Percentiles rank a stretch among this genome's conserved stretches.
Conservation (phyloP, 1,284 basidiomycete genomes). For the Naganishia albida region DNA sequence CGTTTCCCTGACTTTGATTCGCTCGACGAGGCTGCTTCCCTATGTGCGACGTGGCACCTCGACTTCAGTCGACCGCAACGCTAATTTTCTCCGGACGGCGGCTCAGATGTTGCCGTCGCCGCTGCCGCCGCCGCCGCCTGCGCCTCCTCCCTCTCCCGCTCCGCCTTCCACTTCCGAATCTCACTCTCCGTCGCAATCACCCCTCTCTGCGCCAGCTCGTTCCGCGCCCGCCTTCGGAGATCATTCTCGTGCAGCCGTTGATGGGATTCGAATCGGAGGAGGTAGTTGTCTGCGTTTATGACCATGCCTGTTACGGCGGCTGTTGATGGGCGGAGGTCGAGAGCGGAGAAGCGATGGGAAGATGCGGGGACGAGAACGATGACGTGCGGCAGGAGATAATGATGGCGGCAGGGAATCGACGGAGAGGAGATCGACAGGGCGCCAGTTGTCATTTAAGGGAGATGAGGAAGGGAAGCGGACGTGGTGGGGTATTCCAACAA, state of each 20-base stretch:
- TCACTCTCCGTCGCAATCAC: slow-evolving; percentile 78
- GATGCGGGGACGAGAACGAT: too few species aligned
- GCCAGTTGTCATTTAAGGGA: slow-evolving; percentile 59
- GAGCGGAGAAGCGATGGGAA: slow-evolving; percentile 3
- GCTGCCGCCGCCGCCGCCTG: slow-evolving; percentile 12
- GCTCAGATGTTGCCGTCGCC: background rate
- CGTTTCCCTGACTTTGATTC: too few species aligned
- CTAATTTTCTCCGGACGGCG: too few species aligned
- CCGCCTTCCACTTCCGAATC: slow-evolving; percentile 73
- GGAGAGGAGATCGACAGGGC: slow-evolving; percentile 36
- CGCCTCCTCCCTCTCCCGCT: slow-evolving; percentile 49
- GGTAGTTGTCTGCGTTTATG: slow-evolving; percentile 71
- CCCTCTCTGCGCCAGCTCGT: slow-evolving; percentile 71
- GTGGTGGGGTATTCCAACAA: too few species aligned
- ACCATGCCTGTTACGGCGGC: slow-evolving; percentile 69
- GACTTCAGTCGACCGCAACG: too few species aligned
- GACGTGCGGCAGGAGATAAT: too few species aligned
- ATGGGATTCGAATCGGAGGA: slow-evolving; percentile 68
- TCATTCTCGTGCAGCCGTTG: slow-evolving; percentile 67
- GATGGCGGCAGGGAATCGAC: too few species aligned
- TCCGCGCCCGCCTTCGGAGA: slow-evolving; percentile 69
- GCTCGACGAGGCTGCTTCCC: too few species aligned
- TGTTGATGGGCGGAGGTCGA: too few species aligned
- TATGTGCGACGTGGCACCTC: too few species aligned
- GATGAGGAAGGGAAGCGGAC: too few species aligned